A percentile compares a stretch with the other conserved stretches of the same genome.
Evolutionary conservation across 331 rosid species (phyloP).

Genomic region (Rosa hybrid): DNA sequence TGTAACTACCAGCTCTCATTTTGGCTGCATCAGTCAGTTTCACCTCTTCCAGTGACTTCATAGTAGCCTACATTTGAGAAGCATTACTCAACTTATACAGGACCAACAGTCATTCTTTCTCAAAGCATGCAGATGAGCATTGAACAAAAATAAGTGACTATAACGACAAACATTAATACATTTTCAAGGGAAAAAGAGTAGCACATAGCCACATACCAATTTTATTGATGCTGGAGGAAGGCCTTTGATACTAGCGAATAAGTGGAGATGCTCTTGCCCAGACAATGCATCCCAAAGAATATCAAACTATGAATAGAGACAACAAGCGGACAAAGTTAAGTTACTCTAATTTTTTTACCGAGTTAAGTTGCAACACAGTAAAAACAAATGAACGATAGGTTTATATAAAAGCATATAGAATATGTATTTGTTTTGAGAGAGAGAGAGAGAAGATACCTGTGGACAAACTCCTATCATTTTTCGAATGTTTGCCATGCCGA

Average conservation of each 20-base stretch:
- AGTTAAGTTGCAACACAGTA: background rate
- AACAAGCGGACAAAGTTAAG: constrained; percentile 23
- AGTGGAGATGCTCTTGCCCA: constrained; percentile 81
- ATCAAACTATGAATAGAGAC: constrained; percentile 60
- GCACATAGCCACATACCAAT: constrained; percentile 66
- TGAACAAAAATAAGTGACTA: background rate
- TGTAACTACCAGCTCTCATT: constrained; percentile 82
- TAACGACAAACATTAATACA: background rate
- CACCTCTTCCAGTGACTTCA: constrained; percentile 68
- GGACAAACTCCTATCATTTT: constrained; percentile 87
- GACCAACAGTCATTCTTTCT: background rate
- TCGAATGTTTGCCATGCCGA: constrained; percentile 74
- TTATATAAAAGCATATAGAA: background rate
- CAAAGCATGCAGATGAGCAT: background rate
- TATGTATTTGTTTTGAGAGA: background rate
- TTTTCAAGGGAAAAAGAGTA: constrained; percentile 7
- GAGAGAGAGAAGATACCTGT: constrained; percentile 55
- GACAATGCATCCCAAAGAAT: constrained; percentile 84
- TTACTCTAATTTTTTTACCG: background rate
- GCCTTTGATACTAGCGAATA: constrained; percentile 87
- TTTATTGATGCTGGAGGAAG: constrained; percentile 57
- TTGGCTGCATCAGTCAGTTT: constrained; percentile 68
- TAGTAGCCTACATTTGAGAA: constrained; percentile 46
- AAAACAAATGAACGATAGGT: background rate
- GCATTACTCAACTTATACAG: constrained; percentile 20